A percentile compares a stretch with the other conserved stretches of the same genome.
These are phyloP conservation scores for Danielia reshetovae DNA, from an alignment of 805 yeast species.

Conservation along the genomic window DNA sequence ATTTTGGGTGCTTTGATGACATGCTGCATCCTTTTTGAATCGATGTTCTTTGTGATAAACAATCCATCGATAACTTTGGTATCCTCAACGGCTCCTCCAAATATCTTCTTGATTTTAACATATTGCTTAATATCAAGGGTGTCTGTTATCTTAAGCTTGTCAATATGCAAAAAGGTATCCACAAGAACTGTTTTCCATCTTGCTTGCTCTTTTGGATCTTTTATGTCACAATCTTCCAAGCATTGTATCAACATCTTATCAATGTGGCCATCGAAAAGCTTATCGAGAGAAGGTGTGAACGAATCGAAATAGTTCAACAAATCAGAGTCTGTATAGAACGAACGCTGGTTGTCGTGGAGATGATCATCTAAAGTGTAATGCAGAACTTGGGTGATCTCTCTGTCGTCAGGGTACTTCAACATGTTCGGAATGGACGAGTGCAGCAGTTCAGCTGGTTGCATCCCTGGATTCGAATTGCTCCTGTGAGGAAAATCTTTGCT, in stretches of 20 bases:
- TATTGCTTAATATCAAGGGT: slow-evolving; percentile 84
- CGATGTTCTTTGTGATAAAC: slow-evolving; percentile 79
- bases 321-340: neutral
- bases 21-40: slow-evolving; percentile 74
- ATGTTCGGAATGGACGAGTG: neutral
- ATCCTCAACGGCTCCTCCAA: slow-evolving; percentile 66
- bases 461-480: neutral
- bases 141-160: slow-evolving; percentile 62
- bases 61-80: slow-evolving; percentile 70
- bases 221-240: slow-evolving; percentile 56
- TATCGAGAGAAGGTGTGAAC: slow-evolving; percentile 2
- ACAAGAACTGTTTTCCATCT: slow-evolving; percentile 60
- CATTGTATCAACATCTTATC: slow-evolving; percentile 54
- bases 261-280: slow-evolving; percentile 39
- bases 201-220: slow-evolving; percentile 26
- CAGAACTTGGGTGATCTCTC: neutral
- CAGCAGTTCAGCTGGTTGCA: neutral
- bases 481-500: slow-evolving; percentile 4
- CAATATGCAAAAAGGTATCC: slow-evolving; percentile 50
- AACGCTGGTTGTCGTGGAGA: neutral
- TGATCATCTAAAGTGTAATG: slow-evolving; percentile 1
- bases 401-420: neutral
- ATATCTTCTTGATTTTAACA: slow-evolving; percentile 77
- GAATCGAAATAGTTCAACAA: neutral
- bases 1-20: slow-evolving; percentile 65